Evolutionary conservation across 2,329 filamentous ascomycete genomes (phyloP), one percentile per base, ranked within the genome.

Genomic region (Stagonosporopsis rhizophila): DNA sequence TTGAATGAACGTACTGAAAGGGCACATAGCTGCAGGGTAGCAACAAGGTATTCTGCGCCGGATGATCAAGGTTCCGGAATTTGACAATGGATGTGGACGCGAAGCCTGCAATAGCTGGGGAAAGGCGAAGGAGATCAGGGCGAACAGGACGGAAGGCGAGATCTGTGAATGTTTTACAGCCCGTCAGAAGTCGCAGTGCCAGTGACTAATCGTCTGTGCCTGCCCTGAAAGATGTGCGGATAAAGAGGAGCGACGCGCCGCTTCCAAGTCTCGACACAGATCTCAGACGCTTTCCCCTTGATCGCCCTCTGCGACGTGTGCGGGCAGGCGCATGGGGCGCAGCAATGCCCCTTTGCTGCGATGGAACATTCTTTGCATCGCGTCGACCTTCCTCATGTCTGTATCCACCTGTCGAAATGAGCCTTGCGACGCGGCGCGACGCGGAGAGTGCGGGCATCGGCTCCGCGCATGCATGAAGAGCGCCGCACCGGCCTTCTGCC

Each of bases 91-190:
- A 57, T 52, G 49, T 51, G 49, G 45, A 58, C 58, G 62, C 56
- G 53, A 59, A 62, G 54, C 56, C 54, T 58, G 49, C 58, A 62
- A 62, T 56, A 48, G 61, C 60, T 62, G 59, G 51, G 56, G 62
- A 60, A 64, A 54, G 60, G 17, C 37, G 53, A 49, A 58, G 58
- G 50, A 47, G 56, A 58, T 56, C 59, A 62, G 59, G 63, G 53
- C 62, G 57, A 63, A 58, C 54, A 62, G 60, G 48, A 66, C 71
- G 70, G 71, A 68, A 61, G 70, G 60, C 69, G 69, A 71, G 66
- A 72, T 69, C 61, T 67, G 62, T 66, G 64, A 64, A 66, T 75
- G 71, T 73, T 75, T 75, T 72, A 72, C 64, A 62, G 50, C 56
- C 66, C 66, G 69, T 63, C 61, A 59, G 58, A 52, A 53, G 54